Base-by-base conservation (phyloP, 1,139 yeast species). In the Saccharomyces hybrid region DNA sequence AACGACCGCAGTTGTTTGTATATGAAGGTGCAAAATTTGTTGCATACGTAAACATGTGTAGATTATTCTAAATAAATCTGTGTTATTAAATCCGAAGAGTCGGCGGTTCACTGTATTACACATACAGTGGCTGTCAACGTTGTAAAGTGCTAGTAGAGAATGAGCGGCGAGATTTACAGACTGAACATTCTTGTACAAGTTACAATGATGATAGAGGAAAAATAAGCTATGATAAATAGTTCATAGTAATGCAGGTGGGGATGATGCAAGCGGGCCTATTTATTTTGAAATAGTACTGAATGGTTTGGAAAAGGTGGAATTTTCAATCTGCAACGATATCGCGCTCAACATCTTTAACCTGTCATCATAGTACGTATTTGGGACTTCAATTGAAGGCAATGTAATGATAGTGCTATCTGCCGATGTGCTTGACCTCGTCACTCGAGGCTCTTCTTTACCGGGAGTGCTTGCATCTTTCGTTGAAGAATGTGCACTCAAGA, bases 321-420 rank as follows among this genome's bases (percentile, higher is more conserved):
- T 20, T 38, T 61, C 60, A 8, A 61, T 59, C 46, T 62, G 64
- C 42, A 61, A 50, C 23, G 67, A 64, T 11, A 64, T 66, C 2
- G 62, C 59, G 48, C 66, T 62, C 50, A 65, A 31, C 23, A 65
- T 65, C 28, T 56, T 61, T 44, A 64, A 54, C 2, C 67, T 67
- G 54, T 59, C 61, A 14, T 56, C 31, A 20, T 56, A 51, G 31
- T 56, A 52, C 8, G 52, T 34, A 30, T 28, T 47, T 13, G 54
- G 47, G 5, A 56, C 30, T n/a, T 26, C 48, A 4, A 28, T 20
- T 13, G 31, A 16, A 14, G 48, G 26, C 6, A 13, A 14, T 16
- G 16, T 27, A 6, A 11, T 20, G 5, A 8, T 30, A 9, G 50
- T 44, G 20, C 7, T 20, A 16, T 9, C 9, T 4, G 11, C n/a